Percentiles rank a stretch among this genome's conserved stretches.
phyloP scores from a whole-genome alignment of 73 alveolate genomes.

The Tetrahymena borealis region DNA sequence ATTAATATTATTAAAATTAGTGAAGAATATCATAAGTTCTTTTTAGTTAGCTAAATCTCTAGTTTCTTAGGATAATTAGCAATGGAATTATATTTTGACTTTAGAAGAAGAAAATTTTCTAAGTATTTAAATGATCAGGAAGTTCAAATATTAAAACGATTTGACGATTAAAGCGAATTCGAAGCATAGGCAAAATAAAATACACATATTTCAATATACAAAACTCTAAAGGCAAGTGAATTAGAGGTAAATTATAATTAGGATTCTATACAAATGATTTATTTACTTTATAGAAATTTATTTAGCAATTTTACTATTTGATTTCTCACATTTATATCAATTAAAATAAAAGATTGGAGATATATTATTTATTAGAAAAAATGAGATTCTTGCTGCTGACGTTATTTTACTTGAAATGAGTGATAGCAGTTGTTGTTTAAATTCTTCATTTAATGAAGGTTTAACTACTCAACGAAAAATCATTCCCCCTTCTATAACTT shows the following conservation, averaged over 20 bases:
- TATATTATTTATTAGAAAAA: background rate
- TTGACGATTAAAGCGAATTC: background rate
- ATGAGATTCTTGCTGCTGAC: background rate
- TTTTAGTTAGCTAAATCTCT: background rate
- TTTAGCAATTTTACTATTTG: background rate
- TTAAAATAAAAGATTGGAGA: background rate
- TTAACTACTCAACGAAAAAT: background rate
- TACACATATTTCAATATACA: background rate
- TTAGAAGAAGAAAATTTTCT: background rate
- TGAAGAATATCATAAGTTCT: background rate
- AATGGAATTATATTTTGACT: background rate
- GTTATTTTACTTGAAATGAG: background rate
- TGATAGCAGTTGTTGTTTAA: background rate
- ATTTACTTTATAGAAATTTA: too few species aligned
- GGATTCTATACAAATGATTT: too few species aligned
- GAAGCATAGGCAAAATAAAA: background rate
- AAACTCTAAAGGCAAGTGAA: background rate
- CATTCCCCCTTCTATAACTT: background rate
- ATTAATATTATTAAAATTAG: background rate
- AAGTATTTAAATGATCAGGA: background rate
- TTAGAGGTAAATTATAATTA: background rate
- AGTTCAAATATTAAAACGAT: background rate
- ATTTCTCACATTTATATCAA: background rate
- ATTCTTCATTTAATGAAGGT: background rate
- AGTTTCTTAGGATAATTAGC: background rate